These are phyloP conservation scores for Talaromyces verruculosus DNA, from an alignment of 2,329 filamentous ascomycete genomes.

Conservation along the genomic window DNA sequence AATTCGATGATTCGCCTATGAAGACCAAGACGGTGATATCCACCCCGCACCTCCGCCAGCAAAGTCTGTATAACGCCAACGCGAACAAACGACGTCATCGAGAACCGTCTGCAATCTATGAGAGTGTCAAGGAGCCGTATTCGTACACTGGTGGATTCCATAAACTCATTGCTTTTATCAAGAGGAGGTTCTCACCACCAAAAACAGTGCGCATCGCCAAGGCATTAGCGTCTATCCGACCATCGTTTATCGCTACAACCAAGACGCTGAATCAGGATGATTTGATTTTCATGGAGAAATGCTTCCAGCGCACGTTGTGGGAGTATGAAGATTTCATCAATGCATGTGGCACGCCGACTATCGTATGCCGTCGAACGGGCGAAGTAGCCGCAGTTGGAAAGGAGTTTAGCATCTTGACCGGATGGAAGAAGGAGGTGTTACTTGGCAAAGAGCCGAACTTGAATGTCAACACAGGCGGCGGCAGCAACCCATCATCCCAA, in stretches of 20 bases:
- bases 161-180: slow-evolving; percentile 75
- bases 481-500: slow-evolving; percentile 25
- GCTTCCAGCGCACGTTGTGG: slow-evolving; percentile 86
- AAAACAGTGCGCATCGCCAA: slow-evolving; percentile 82
- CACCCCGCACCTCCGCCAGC: slow-evolving; percentile 46
- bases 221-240: slow-evolving; percentile 82
- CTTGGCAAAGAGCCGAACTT: slow-evolving; percentile 83
- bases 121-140: slow-evolving; percentile 86
- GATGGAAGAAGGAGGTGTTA: slow-evolving; percentile 87
- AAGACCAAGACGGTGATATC: slow-evolving; percentile 42
- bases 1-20: slow-evolving; percentile 31
- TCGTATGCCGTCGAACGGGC: slow-evolving; percentile 87
- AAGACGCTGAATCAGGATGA: slow-evolving; percentile 86
- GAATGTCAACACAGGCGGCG: slow-evolving; percentile 72
- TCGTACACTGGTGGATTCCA: slow-evolving; percentile 90
- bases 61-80: slow-evolving; percentile 31
- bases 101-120: slow-evolving; percentile 84
- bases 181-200: slow-evolving; percentile 72
- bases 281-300: slow-evolving; percentile 96
- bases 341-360: slow-evolving; percentile 81
- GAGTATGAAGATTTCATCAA: slow-evolving; percentile 93
- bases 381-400: slow-evolving; percentile 95
- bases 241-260: slow-evolving; percentile 88
- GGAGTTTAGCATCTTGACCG: slow-evolving; percentile 92
- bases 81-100: slow-evolving; percentile 53